Evolutionary conservation across 441 rosid genomes (phyloP), one percentile per base, ranked within the genome.

Genomic region (Euphorbia celastroides): DNA sequence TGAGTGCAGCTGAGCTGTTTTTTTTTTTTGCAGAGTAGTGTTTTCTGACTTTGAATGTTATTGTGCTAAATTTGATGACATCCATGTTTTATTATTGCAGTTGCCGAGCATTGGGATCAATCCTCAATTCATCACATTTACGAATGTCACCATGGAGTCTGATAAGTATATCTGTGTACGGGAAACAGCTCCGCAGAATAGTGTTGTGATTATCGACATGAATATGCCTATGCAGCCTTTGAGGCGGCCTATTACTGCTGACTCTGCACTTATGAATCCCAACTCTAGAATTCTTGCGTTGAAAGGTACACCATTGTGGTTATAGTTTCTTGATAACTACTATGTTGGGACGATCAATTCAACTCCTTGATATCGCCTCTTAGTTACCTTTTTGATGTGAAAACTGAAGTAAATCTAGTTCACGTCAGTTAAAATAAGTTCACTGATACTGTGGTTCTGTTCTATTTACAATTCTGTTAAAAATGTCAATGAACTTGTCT

Each of bases 241-340:
- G 76, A 81, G 99, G 67, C 86, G 98, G 64, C 99, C 99, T 42
- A 94, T 94, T 63, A 91, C 97, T 26, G 98, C 98, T 1, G 98
- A 93, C 64, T 93, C 98, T 1, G 97, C 98, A n/a, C 89, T 93
- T 44, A 93, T 93, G 98, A 90, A 93, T 79, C 98, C 98, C 2
- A 83, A 85, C 76, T 78, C 95, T 28, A 87, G 92, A 81, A 90
- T 93, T 71, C 96, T 93, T 56, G 96, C 97, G 31, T 78, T 90
- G 67, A 90, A 93, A 86, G 98, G 97, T 93, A 42, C 10, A 57
- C 11, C 0, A n/a, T n/a, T n/a, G n/a, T n/a, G n/a, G n/a, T n/a
- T n/a, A n/a, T n/a, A n/a, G n/a, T 60, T 2, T 19, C 36, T 25
- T 34, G 5, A 28, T 71, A 16, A 10, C n/a, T n/a, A n/a, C n/a